Percentiles rank a stretch among this genome's conserved stretches.
These are phyloP conservation scores for Sclerotinia spermophila DNA, from an alignment of 2,329 filamentous ascomycete species.

Conservation along the genomic window DNA sequence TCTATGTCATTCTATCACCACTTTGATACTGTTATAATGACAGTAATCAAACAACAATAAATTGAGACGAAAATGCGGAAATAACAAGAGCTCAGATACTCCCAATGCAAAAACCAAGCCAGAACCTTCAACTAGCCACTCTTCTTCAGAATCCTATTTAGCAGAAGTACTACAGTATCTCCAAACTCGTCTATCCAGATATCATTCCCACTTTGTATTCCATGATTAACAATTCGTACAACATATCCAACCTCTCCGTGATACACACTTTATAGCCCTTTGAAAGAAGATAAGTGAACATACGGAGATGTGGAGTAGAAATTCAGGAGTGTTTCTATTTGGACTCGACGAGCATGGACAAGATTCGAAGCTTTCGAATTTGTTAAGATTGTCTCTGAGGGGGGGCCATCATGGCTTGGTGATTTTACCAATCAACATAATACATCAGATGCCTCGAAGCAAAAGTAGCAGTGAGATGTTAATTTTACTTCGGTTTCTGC, in stretches of 20 bases:
- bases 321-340: not conserved
- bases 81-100: not conserved
- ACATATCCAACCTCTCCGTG: not conserved
- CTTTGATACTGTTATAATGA: not conserved
- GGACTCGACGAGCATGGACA: not conserved
- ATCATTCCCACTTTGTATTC: not conserved
- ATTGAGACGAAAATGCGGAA: not conserved
- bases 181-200: not conserved
- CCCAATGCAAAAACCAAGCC: not conserved
- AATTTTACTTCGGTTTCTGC: not conserved
- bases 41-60: not conserved
- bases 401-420: not conserved
- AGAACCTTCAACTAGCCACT: not conserved
- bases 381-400: not conserved
- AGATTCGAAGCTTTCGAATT: accelerated
- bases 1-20: not conserved
- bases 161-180: not conserved
- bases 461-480: accelerated
- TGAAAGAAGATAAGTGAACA: not conserved
- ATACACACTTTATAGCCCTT: not conserved
- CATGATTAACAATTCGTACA: not conserved
- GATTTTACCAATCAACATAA: accelerated
- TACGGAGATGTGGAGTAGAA: not conserved
- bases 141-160: not conserved
- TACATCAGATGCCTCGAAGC: accelerated